Evolutionary conservation across 169 alveolate genomes (phyloP), one percentile per base, ranked within the genome.

Genomic region (Cryptosporidium canis): DNA sequence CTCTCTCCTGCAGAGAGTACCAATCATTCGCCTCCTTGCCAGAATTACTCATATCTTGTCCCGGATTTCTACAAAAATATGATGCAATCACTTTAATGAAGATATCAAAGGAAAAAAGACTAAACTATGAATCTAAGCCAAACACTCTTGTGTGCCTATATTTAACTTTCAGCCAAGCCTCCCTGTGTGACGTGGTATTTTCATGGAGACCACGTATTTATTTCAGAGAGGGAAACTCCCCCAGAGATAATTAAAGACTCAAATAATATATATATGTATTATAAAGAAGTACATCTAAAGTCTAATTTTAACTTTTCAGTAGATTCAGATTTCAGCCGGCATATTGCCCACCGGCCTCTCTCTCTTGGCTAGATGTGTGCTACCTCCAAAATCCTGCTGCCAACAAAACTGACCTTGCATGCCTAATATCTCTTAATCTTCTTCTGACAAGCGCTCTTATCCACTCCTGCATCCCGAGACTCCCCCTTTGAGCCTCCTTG

Each of bases 1-100:
- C 85, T 51, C 68, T 71, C 45, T 71, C 85, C 53, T 71, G 85
- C 0, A 71, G 58, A 48, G 85, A 71, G 35, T 51, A 71, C 85
- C 85, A 71, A 51, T 71, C 67, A 51, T 55, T 71, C 14, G 70
- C 12, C 33, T 43, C 83, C 41, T 39, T 66, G n/a, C 37, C 58
- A 16, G 58, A 31, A 41, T 14, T 66, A 37, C 41, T 66, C 83
- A 66, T 66, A 63, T 35, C n/a, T 3, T 27, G 12, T 63, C 6
- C n/a, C n/a, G n/a, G n/a, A n/a, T n/a, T n/a, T n/a, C n/a, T n/a
- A n/a, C n/a, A n/a, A n/a, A n/a, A n/a, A n/a, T n/a, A n/a, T 18
- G 16, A 33, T 16, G 31, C 70, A 8, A 33, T 31, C 7, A 63
- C 0, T 29, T 27, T 16, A 27, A 27, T 63, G 47, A 63, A 37